phyloP scores from a whole-genome alignment of 768 basidiomycete genomes.

The Crassisporium funariophilum region DNA sequence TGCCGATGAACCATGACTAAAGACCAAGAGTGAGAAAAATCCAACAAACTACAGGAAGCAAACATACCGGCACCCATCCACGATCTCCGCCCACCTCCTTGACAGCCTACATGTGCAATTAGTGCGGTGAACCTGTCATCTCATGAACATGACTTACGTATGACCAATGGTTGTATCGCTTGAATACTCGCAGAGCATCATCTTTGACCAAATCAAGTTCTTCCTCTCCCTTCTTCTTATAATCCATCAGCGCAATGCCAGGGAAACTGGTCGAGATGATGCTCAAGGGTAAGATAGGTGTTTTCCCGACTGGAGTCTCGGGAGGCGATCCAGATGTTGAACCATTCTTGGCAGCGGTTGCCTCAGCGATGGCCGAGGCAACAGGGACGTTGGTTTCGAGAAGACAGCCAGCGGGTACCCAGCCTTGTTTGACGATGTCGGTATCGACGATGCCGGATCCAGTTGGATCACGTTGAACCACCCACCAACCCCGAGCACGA shows the following conservation, averaged over 20 bases:
- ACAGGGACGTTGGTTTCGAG: conserved; percentile 93
- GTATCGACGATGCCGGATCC: conserved; percentile 79
- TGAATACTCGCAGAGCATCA: conserved; percentile 89
- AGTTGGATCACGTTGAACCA: conserved; percentile 91
- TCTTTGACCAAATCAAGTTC: conserved; percentile 90
- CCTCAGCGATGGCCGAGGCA: conserved; percentile 82
- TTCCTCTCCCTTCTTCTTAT: conserved; percentile 90
- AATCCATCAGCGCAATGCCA: conserved; percentile 95
- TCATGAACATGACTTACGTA: conserved; percentile 57
- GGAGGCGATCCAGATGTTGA: conserved; percentile 40
- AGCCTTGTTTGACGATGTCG: conserved; percentile 83
- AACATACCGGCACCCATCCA: conserved; percentile 90
- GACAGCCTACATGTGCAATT: conserved; percentile 78
- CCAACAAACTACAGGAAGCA: conserved; percentile 3
- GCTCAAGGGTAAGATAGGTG: conserved; percentile 84
- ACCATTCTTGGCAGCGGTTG: conserved; percentile 61
- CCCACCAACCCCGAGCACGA: conserved; percentile 98
- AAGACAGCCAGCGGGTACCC: conserved; percentile 97
- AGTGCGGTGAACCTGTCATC: conserved; percentile 10
- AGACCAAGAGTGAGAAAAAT: conserved; percentile 13
- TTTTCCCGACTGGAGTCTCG: conserved; percentile 50
- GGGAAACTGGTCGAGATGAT: conserved; percentile 99
- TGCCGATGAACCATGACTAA: conserved; percentile 95
- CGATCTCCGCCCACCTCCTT: conserved; percentile 92
- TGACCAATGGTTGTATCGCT: conserved; percentile 98